These are phyloP conservation scores for Moricandia moricandioides DNA, from an alignment of 345 rosid genomes.

Conservation along the genomic window DNA sequence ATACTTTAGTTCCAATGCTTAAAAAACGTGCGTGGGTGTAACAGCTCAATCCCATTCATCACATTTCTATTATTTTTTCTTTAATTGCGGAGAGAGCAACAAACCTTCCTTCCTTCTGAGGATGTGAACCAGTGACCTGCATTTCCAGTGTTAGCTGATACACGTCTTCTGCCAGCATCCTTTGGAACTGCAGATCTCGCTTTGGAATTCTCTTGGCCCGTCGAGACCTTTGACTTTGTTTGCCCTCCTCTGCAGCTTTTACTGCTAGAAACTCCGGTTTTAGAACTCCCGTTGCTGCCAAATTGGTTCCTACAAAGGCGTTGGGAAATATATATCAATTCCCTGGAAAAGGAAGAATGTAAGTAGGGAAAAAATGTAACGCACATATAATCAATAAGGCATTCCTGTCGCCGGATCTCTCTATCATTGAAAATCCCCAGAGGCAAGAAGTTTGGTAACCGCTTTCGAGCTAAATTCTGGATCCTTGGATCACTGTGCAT, in stretches of 20 bases:
- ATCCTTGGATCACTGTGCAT: constrained; percentile 74
- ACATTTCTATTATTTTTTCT: background rate
- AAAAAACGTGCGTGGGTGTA: background rate
- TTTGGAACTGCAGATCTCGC: constrained; percentile 39
- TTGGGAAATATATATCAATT: constrained; percentile 14
- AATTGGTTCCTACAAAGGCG: constrained; percentile 68
- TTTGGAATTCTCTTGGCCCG: constrained; percentile 22
- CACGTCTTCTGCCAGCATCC: constrained; percentile 82
- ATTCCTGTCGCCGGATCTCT: constrained; percentile 41
- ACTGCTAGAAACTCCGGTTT: constrained; percentile 33
- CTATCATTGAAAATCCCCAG: constrained; percentile 39
- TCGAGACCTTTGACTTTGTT: constrained; percentile 36
- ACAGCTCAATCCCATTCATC: background rate
- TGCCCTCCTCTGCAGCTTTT: constrained; percentile 45
- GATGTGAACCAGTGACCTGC: constrained; percentile 73
- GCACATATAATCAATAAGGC: constrained; percentile 66
- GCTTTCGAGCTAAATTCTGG: constrained; percentile 47
- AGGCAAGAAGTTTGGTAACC: constrained; percentile 74
- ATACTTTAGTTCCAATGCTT: background rate
- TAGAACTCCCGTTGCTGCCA: constrained; percentile 51
- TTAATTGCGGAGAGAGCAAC: constrained; percentile 7
- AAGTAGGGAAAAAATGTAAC: constrained; percentile 15
- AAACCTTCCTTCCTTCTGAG: constrained; percentile 72
- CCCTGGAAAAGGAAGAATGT: background rate
- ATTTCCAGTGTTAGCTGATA: constrained; percentile 45